Evolutionary conservation across 768 basidiomycete species (phyloP), one percentile per base, ranked within the genome.

Genomic region (Tephrocybe rancida): DNA sequence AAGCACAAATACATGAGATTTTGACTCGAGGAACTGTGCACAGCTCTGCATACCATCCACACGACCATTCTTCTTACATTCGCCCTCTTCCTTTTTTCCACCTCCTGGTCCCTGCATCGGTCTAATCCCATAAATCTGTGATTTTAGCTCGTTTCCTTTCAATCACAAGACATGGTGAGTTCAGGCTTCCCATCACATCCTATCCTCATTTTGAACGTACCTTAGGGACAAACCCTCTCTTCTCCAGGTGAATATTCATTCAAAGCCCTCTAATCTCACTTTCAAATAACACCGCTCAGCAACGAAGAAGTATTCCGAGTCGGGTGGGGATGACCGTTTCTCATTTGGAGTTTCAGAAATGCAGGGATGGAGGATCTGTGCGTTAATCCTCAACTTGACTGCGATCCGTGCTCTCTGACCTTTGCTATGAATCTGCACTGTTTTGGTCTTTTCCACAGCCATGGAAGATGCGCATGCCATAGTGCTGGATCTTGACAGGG

Each of bases 331-430:
- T 82, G 79, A 76, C 55, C 82, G 82, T 52, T 86, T 82, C 70
- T 63, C 79, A 42, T 98, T 86, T 70, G 88, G 83, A 6, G 81
- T 97, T 38, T 87, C 90, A 42, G 95, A 98, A 73, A 98, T 98
- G 96, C 97, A 99, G 72, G 97, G 97, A 64, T 99, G 97, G 97
- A 81, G 97, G 72, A 88, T 98, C 73, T 85, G 96, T 99, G 65
- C 74, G 96, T 88, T 43, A 26, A 54, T 32, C 30, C 32, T 35
- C 47, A 44, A 30, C 56, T 58, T 52, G n/a, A 38, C 34, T 25
- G n/a, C 35, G 37, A 49, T 1, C n/a, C 5, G 6, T 21, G 6
- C 3, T 41, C n/a, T 41, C 39, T 41, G 18, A 41, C 39, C 29
- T 43, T 29, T 38, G 26, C 37, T 35, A 35, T 38, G 3, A 32